Base-by-base conservation (phyloP, 441 rosid genomes). In the Raphanus hybrid region DNA sequence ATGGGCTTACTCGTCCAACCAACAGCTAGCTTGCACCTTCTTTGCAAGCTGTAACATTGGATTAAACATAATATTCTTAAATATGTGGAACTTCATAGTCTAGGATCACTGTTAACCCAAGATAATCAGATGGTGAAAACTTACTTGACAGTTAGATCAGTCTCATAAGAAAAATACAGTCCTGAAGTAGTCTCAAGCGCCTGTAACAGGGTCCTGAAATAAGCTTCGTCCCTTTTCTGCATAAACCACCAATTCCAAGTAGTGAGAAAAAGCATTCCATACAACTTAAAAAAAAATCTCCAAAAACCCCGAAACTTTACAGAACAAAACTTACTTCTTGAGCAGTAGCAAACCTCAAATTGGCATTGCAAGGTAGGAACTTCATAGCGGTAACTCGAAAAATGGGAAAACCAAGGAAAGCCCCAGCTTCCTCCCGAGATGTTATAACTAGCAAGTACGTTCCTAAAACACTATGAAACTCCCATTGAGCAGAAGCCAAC, bases 81-180 rank as follows among this genome's bases (percentile, higher is more conserved):
- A 18, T 18, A 18, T 18, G 20, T 18, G 20, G 20, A 18, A 18
- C 20, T 18, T 18, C 18, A 18, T 18, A 18, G 41, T 26, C 20
- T 37, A 61, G 32, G 45, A 72, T 72, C 43, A 41, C 55, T 12
- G 16, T 62, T 61, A 41, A 69, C 35, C 75, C 32, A 62, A 6
- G 37, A 69, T 57, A 14, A 69, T 14, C n/a, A 37, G 7, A 75
- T 18, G 60, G 52, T 57, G 82, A 75, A 75, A 73, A 62, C 79
- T 83, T 93, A 93, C 99, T 96, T 93, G 78, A 96, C 73, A 57
- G 99, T 93, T 70, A 96, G 81, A 87, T 96, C 99, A 12, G 96
- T 89, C 77, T 86, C 90, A 64, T 92, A 96, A n/a, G 99, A 96
- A 78, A 80, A 93, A 86, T 93, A 92, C 84, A 96, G 82, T 75